Evolutionary conservation across 805 yeast species (phyloP).

Genomic region (Teunomyces pallodes): DNA sequence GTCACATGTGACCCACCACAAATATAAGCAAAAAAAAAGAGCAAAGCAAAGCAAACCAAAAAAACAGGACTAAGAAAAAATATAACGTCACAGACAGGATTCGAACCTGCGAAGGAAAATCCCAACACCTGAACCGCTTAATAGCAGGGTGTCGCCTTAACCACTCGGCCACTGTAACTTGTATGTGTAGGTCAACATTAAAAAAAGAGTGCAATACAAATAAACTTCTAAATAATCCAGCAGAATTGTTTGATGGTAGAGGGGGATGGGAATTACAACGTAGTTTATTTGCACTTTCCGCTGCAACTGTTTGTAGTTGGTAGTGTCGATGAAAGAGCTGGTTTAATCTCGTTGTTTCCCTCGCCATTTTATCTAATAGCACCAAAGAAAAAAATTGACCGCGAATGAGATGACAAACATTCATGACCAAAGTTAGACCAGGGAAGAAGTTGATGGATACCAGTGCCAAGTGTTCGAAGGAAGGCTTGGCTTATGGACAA

Average conservation of each 20-base stretch:
- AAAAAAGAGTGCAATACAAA: not conserved
- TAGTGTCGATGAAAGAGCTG: too few relatives aligned
- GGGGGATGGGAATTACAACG: too few relatives aligned
- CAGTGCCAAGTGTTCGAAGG: slow-evolving; percentile 38
- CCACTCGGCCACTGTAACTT: slow-evolving; percentile 52
- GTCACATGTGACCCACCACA: not conserved
- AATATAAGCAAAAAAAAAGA: not conserved
- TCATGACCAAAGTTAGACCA: slow-evolving; percentile 34
- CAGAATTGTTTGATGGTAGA: too few relatives aligned
- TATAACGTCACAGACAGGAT: slow-evolving; percentile 96
- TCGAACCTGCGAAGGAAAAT: slow-evolving; percentile 90
- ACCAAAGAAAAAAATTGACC: not conserved
- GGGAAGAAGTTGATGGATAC: slow-evolving; percentile 40
- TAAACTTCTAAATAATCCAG: too few relatives aligned
- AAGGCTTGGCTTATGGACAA: slow-evolving; percentile 51
- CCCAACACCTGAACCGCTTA: slow-evolving; percentile 34
- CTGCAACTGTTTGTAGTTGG: too few relatives aligned
- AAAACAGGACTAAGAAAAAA: not conserved
- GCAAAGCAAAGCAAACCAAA: not conserved
- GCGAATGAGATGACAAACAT: not conserved
- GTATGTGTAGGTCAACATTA: not conserved
- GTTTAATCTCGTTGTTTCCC: too few relatives aligned
- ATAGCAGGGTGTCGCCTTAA: slow-evolving; percentile 51
- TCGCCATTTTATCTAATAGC: too few relatives aligned
- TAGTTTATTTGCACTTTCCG: too few relatives aligned